phyloP scores from a whole-genome alignment of 306 rosid genomes.

The Pachyrhizus erosus region DNA sequence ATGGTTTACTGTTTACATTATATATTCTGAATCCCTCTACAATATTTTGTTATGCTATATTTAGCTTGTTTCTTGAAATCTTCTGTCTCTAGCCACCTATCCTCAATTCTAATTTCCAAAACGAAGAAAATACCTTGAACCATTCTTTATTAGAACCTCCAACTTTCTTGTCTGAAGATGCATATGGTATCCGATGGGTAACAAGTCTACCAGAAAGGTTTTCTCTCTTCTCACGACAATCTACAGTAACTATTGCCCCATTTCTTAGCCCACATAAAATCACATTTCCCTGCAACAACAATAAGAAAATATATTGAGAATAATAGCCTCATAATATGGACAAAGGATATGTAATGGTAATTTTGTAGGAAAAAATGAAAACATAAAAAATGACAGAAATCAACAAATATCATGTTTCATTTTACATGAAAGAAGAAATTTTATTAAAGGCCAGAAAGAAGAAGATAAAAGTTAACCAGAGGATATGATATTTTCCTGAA shows the following conservation, averaged over 20 bases:
- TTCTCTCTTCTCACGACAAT: constrained; percentile 70
- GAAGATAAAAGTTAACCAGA: background rate
- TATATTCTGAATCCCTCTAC: constrained; percentile 9
- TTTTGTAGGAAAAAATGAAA: background rate
- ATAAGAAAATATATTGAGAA: constrained; percentile 32
- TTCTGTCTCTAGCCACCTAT: constrained; percentile 2
- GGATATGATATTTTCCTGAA: background rate
- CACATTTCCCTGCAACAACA: constrained; percentile 74
- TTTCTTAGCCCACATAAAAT: constrained; percentile 92
- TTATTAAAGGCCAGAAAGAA: background rate
- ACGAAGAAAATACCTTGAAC: constrained; percentile 64
- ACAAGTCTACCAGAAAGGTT: constrained; percentile 51
- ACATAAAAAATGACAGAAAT: background rate
- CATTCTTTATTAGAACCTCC: constrained; percentile 56
- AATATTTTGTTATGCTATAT: constrained; percentile 4
- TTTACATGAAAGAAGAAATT: background rate
- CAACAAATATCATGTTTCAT: constrained; percentile 9
- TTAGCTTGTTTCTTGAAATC: constrained; percentile 32
- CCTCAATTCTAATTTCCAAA: constrained; percentile 5
- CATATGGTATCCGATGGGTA: constrained; percentile 55
- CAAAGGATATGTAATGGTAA: background rate
- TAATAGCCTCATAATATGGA: background rate
- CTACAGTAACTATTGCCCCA: constrained; percentile 82
- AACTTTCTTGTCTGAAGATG: constrained; percentile 44
- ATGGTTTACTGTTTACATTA: background rate